phyloP scores from a whole-genome alignment of 1,284 basidiomycete genomes.

The Tylopilus sp. region DNA sequence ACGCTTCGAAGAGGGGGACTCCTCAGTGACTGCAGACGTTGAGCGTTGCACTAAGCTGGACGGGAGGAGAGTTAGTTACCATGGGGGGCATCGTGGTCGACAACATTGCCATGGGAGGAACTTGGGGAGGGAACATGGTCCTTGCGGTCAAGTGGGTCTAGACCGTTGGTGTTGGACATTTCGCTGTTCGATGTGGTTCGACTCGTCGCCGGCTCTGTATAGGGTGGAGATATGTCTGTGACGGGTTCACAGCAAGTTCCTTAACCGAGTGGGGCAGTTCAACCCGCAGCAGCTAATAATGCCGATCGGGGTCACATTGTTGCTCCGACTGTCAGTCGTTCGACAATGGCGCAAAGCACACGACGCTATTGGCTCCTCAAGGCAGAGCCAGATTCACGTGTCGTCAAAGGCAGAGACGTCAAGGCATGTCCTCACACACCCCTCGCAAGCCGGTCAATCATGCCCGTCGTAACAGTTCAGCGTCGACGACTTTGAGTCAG shows the following conservation, averaged over 20 bases:
- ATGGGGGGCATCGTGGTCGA: constrained; percentile 66
- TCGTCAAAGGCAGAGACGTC: constrained; percentile 88
- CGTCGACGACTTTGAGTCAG: constrained; percentile 80
- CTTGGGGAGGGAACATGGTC: constrained; percentile 44
- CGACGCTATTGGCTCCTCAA: constrained; percentile 75
- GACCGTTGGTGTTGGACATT: constrained; percentile 35
- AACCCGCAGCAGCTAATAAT: not conserved
- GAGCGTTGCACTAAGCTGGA: constrained; percentile 7
- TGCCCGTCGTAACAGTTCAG: constrained; percentile 59
- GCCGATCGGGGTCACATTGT: too few species aligned
- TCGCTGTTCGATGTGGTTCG: not conserved
- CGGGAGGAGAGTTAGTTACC: constrained; percentile 41
- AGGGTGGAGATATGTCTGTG: not conserved
- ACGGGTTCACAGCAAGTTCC: not conserved
- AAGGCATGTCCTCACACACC: constrained; percentile 51
- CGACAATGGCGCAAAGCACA: too few species aligned
- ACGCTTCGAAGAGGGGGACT: constrained; percentile 34
- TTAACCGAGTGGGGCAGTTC: constrained; percentile 6
- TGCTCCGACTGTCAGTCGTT: too few species aligned
- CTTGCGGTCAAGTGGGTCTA: constrained; percentile 42
- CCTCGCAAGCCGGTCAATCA: not conserved
- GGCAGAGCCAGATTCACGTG: constrained; percentile 82
- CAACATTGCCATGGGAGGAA: constrained; percentile 58
- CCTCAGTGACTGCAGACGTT: constrained; percentile 51
- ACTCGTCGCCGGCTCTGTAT: constrained; percentile 19